Conservation (phyloP, 257 asterid species). For the Solanum sparsipilum region DNA sequence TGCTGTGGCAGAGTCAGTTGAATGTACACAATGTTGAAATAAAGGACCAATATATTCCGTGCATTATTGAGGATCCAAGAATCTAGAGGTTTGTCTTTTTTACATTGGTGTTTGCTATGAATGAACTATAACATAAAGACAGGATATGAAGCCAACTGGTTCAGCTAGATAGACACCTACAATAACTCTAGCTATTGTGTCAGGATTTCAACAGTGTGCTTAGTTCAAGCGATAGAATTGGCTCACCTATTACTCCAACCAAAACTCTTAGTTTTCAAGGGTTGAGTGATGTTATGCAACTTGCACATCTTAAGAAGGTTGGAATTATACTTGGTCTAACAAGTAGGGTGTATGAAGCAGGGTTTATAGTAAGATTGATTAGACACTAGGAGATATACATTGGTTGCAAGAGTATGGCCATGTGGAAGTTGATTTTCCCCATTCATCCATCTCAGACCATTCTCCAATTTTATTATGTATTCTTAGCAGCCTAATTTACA, state of each 20-base stretch:
- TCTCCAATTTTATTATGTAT: neutral
- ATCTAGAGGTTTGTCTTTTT: too few species aligned
- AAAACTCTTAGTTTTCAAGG: neutral
- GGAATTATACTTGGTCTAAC: neutral
- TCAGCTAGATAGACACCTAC: neutral
- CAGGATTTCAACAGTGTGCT: neutral
- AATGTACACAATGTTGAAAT: too few species aligned
- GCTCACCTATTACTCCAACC: neutral
- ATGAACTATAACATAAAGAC: neutral
- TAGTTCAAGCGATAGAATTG: neutral
- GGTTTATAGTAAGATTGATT: neutral
- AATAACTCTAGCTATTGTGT: neutral
- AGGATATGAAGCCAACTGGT: fast-evolving
- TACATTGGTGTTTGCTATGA: neutral
- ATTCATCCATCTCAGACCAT: neutral
- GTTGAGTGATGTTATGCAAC: neutral
- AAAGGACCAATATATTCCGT: neutral
- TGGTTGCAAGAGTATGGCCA: neutral
- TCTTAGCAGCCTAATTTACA: neutral
- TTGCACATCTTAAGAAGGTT: neutral
- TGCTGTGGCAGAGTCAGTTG: neutral
- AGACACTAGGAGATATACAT: neutral
- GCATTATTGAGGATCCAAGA: neutral
- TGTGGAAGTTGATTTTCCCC: neutral
- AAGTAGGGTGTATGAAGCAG: neutral